A percentile compares a stretch with the other conserved stretches of the same genome.
These are phyloP conservation scores for Taxillus chinensis DNA, from an alignment of 164 flowering plant species.

Conservation along the genomic window DNA sequence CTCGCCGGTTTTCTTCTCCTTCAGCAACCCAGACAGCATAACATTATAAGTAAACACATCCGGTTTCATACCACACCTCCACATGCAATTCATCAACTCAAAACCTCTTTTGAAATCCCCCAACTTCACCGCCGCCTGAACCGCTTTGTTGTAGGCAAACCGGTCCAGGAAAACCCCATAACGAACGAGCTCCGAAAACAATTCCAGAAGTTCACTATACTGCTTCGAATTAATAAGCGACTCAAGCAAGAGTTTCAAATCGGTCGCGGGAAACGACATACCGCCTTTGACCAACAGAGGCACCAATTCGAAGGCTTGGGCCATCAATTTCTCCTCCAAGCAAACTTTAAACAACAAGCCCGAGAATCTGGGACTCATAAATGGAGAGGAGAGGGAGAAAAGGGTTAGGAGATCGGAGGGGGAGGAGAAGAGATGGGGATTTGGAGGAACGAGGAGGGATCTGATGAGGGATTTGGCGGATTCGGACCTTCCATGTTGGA, in stretches of 20 bases:
- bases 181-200: constrained; percentile 25
- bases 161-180: constrained; percentile 28
- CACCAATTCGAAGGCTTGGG: constrained; percentile 24
- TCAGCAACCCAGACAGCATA: constrained; percentile 50
- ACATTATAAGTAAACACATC: constrained; percentile 56
- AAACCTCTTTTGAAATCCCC: constrained; percentile 40
- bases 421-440: constrained; percentile 18
- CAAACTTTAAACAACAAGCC: constrained; percentile 23
- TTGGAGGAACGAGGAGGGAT: constrained; percentile 19
- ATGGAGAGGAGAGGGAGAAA: constrained; percentile 22
- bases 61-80: constrained; percentile 19
- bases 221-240: constrained; percentile 19
- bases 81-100: constrained; percentile 35
- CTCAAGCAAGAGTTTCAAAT: constrained; percentile 29
- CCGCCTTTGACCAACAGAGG: constrained; percentile 20
- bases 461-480: constrained; percentile 24
- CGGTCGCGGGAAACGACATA: constrained; percentile 6
- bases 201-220: constrained; percentile 19
- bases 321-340: constrained; percentile 21
- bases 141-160: constrained; percentile 51
- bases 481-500: constrained; percentile 26
- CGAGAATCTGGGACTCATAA: constrained; percentile 15
- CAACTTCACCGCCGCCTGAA: constrained; percentile 55
- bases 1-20: constrained; percentile 33
- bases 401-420: constrained; percentile 24